A percentile compares a stretch with the other conserved stretches of the same genome.
Conservation (phyloP, 306 rosid genomes). For the Styphnolobium japonicum region DNA sequence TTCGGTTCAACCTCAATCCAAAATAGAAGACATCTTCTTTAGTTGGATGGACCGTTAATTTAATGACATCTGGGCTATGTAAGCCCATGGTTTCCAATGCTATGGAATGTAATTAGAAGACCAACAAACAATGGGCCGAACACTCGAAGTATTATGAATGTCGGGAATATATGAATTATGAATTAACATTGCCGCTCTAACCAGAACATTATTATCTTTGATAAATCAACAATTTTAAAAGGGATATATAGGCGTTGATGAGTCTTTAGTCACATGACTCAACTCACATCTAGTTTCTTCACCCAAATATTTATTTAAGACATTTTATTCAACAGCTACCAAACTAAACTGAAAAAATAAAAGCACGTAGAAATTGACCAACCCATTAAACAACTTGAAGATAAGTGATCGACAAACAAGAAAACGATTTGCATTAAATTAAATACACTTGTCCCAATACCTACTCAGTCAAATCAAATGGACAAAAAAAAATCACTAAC, state of each 20-base stretch:
- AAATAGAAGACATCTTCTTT: neutral
- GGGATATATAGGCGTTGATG: neutral
- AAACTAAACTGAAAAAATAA: neutral
- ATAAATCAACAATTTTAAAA: too few species aligned
- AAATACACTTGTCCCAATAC: neutral
- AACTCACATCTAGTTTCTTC: neutral
- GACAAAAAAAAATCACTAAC: neutral
- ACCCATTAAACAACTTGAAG: neutral
- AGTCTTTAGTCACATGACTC: neutral
- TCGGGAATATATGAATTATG: too few species aligned
- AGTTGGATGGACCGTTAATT: too few species aligned
- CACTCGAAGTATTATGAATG: too few species aligned
- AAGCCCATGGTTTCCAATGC: neutral
- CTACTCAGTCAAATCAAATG: neutral
- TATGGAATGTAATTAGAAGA: neutral
- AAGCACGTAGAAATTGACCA: neutral
- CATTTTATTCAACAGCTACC: neutral
- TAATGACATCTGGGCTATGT: neutral
- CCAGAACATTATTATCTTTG: too few species aligned
- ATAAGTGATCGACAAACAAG: neutral
- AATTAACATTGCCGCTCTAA: too few species aligned
- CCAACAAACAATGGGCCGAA: neutral
- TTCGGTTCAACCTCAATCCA: too few species aligned
- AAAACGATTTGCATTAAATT: neutral
- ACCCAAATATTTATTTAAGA: neutral